Evolutionary conservation across 495 filamentous ascomycete genomes (phyloP).

Genomic region (Penicillium taxi): DNA sequence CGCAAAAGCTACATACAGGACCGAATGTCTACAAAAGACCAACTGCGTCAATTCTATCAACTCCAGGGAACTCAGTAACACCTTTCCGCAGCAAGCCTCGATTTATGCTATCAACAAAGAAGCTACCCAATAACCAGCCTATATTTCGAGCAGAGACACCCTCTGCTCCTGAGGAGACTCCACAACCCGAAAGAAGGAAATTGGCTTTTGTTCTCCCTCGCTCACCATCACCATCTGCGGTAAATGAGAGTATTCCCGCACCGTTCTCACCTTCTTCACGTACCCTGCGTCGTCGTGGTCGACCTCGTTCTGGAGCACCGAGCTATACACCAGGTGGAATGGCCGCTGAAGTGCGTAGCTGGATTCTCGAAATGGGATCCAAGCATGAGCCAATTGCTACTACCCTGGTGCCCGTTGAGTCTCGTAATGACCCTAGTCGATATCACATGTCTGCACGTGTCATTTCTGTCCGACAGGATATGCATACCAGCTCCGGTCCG

Average conservation of each 20-base stretch:
- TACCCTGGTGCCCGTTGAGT: neutral
- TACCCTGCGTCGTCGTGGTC: constrained; percentile 26
- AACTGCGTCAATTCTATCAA: constrained; percentile 7
- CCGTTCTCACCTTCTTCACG: constrained; percentile 38
- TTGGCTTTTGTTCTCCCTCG: constrained; percentile 34
- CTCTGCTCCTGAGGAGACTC: constrained; percentile 7
- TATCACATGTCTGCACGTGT: constrained; percentile 22
- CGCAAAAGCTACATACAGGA: neutral
- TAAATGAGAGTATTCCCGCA: constrained; percentile 23
- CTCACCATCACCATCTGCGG: constrained; percentile 27
- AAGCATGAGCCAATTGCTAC: constrained; percentile 21
- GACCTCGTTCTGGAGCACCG: constrained; percentile 14
- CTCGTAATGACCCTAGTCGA: constrained; percentile 1
- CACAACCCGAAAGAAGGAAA: constrained; percentile 21
- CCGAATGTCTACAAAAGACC: constrained; percentile 2
- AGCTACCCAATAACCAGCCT: constrained; percentile 15
- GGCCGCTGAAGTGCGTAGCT: constrained; percentile 37
- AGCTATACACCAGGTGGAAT: constrained; percentile 34
- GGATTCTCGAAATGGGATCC: constrained; percentile 36
- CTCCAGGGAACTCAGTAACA: constrained; percentile 16
- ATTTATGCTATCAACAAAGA: constrained; percentile 19
- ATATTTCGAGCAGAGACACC: constrained; percentile 11
- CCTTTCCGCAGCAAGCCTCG: constrained; percentile 23
- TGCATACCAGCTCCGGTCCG: constrained; percentile 22
- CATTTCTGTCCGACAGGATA: constrained; percentile 10